These are phyloP conservation scores for Teratosphaeria zuluensis DNA, from an alignment of 2,329 filamentous ascomycete species.

Conservation along the genomic window DNA sequence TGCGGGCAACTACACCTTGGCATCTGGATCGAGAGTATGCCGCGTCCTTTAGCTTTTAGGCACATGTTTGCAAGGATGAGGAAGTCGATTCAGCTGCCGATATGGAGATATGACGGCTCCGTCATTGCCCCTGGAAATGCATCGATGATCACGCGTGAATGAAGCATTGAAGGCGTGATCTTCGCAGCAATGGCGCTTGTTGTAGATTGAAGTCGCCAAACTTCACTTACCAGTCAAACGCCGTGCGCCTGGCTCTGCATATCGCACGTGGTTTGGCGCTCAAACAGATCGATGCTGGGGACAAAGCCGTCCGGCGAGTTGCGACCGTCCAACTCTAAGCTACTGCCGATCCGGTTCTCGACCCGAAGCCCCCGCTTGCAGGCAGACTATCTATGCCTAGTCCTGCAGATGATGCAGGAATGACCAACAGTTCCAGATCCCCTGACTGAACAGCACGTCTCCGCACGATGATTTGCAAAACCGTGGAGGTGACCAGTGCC, in stretches of 20 bases:
- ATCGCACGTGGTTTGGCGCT: conserved; percentile 12
- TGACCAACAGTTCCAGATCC: conserved; percentile 3
- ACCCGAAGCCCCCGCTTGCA: conserved; percentile 9
- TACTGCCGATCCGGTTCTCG: conserved; percentile 18
- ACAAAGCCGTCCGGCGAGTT: not conserved
- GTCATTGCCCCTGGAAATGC: not conserved
- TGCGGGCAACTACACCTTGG: not conserved
- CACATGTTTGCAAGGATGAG: not conserved
- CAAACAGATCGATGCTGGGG: conserved; percentile 6
- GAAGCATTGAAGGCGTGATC: no score
- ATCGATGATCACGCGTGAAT: no score
- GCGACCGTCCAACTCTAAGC: conserved; percentile 8
- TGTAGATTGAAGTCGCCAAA: no score
- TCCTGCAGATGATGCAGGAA: not conserved
- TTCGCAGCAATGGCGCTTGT: no score
- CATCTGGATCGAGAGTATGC: not conserved
- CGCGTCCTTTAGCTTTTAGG: not conserved
- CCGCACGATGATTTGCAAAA: not conserved
- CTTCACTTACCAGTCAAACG: not conserved
- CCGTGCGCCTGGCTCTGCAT: conserved; percentile 5
- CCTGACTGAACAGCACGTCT: not conserved
- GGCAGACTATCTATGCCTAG: not conserved
- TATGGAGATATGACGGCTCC: not conserved
- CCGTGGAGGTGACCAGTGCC: not conserved
- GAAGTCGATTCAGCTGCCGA: not conserved